These are phyloP conservation scores for Physcia stellaris DNA, from an alignment of 495 filamentous ascomycete genomes.

Conservation along the genomic window DNA sequence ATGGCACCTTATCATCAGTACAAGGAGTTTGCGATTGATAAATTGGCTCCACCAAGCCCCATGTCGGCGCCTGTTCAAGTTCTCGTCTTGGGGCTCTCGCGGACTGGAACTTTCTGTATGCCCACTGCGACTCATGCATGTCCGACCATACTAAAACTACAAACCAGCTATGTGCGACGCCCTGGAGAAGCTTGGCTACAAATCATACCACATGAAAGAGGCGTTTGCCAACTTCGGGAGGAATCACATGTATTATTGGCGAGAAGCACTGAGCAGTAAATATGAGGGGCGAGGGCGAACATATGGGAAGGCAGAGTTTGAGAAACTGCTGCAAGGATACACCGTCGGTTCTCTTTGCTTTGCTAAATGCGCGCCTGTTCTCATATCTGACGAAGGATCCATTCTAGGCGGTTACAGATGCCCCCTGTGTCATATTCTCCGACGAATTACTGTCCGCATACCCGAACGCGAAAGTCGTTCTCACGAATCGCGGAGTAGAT, in stretches of 20 bases:
- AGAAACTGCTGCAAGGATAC: slow-evolving; percentile 11
- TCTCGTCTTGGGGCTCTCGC: no score
- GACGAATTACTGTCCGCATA: slow-evolving; percentile 42
- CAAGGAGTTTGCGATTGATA: no score
- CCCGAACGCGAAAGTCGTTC: slow-evolving; percentile 42
- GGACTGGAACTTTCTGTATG: no score
- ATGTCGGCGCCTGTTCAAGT: no score
- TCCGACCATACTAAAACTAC: no score
- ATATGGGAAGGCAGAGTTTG: slow-evolving; percentile 12
- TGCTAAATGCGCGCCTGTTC: no score
- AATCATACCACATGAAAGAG: slow-evolving; percentile 14
- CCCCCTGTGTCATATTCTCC: slow-evolving; percentile 36
- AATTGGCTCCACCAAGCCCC: no score
- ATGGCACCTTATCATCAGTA: no score
- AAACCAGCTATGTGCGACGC: slow-evolving; percentile 3
- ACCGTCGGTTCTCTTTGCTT: no score
- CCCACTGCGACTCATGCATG: no score
- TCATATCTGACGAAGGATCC: no score
- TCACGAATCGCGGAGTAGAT: slow-evolving; percentile 34
- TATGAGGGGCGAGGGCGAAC: slow-evolving; percentile 10
- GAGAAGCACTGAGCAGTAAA: slow-evolving; percentile 15
- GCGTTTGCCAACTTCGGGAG: background rate
- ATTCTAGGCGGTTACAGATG: slow-evolving; percentile 42
- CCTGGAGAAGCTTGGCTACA: slow-evolving; percentile 13
- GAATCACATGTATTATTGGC: slow-evolving; percentile 10